Conservation (phyloP, 1,139 yeast genomes). For the Yamadazyma diddensiae region DNA sequence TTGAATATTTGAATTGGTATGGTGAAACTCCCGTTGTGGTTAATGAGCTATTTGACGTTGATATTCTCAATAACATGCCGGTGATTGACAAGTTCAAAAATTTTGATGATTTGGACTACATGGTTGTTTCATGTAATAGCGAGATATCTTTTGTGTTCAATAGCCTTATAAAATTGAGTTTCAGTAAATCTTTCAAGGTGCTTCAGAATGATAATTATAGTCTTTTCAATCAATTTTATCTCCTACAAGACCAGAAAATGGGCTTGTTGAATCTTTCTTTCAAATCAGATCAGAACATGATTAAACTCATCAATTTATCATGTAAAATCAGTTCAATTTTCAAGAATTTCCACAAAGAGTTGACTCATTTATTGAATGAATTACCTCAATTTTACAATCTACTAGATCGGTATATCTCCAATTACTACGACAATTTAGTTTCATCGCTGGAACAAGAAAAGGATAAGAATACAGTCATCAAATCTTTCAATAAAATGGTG, state of each 20-base stretch:
- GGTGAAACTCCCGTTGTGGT: slow-evolving; percentile 7
- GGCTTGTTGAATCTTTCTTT: slow-evolving; percentile 3
- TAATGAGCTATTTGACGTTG: slow-evolving; percentile 22
- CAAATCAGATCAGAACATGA: neutral
- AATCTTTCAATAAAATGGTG: slow-evolving; percentile 45
- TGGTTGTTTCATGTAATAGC: slow-evolving; percentile 9
- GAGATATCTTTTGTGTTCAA: slow-evolving; percentile 22
- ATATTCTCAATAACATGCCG: slow-evolving; percentile 28
- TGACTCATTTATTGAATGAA: slow-evolving; percentile 34
- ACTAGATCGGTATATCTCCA: slow-evolving; percentile 34
- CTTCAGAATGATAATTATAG: slow-evolving; percentile 18
- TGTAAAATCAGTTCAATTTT: slow-evolving; percentile 31
- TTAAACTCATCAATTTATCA: slow-evolving; percentile 23
- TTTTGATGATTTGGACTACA: slow-evolving; percentile 8
- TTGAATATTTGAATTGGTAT: slow-evolving; percentile 26
- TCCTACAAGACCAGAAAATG: slow-evolving; percentile 15
- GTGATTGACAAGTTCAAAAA: slow-evolving; percentile 14
- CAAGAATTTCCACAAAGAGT: slow-evolving; percentile 36
- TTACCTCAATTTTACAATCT: slow-evolving; percentile 40
- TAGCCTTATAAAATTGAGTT: slow-evolving; percentile 20
- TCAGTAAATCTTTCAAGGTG: slow-evolving; percentile 8
- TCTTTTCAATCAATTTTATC: slow-evolving; percentile 30
- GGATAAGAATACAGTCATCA: slow-evolving; percentile 4
- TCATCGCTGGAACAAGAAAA: slow-evolving; percentile 5
- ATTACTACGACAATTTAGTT: slow-evolving; percentile 24